phyloP scores from a whole-genome alignment of 176 grass and related monocot genomes.

The Tillandsia leiboldiana region DNA sequence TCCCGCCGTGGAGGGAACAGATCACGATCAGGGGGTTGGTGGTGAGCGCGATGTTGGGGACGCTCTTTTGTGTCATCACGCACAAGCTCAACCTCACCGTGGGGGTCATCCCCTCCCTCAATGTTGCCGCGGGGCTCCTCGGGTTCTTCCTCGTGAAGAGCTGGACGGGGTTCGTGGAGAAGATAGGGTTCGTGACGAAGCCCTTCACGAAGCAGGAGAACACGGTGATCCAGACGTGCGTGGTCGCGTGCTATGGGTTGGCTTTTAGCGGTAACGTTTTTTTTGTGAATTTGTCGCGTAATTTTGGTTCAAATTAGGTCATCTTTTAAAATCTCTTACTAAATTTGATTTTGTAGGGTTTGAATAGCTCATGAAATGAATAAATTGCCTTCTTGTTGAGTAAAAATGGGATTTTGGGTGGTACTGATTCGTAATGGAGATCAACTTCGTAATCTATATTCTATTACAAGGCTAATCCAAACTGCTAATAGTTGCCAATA shows the following conservation, averaged over 20 bases:
- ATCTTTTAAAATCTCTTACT: too few species aligned
- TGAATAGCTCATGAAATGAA: too few species aligned
- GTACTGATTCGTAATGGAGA: too few species aligned
- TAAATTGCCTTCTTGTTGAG: too few species aligned
- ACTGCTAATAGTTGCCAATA: too few species aligned
- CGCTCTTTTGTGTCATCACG: conserved; percentile 71
- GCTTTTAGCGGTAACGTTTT: conserved; percentile 59
- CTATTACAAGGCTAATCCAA: too few species aligned
- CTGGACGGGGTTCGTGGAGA: conserved; percentile 34
- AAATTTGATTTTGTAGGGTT: too few species aligned
- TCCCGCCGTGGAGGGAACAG: conserved; percentile 65
- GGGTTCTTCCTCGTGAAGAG: conserved; percentile 56
- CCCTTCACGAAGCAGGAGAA: conserved; percentile 97
- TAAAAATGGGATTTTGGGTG: too few species aligned
- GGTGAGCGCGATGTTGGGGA: conserved; percentile 48
- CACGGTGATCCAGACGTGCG: conserved; percentile 82
- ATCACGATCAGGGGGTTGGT: conserved; percentile 46
- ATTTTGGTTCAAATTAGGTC: too few species aligned
- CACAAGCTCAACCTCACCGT: conserved; percentile 84
- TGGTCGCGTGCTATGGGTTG: conserved; percentile 75
- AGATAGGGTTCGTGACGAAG: conserved; percentile 34
- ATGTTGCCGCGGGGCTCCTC: conserved; percentile 61
- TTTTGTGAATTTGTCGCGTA: neutral
- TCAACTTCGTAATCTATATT: too few species aligned
- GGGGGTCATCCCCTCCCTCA: conserved; percentile 63